Base-by-base conservation (phyloP, 2,329 filamentous ascomycete genomes). In the Colletotrichum australisinense region DNA sequence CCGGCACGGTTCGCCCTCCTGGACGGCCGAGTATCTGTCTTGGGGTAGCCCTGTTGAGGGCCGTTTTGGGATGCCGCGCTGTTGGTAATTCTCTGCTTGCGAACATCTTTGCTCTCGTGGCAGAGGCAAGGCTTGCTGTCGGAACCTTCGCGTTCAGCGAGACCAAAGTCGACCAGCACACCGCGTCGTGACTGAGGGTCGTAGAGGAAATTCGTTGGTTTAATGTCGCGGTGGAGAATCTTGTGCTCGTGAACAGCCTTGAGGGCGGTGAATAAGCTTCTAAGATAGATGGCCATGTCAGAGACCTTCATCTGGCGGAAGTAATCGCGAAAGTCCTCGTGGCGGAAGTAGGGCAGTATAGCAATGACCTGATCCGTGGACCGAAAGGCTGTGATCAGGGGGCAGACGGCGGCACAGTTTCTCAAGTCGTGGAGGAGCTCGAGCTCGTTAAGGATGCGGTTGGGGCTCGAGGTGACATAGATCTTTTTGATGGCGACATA, bases 401-500 rank as follows among this genome's bases (percentile, higher is more conserved):
- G 96, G 78, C 97, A 98, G 30, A 99, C 95, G 2, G 94, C 95
- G 52, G 91, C 89, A 73, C 93, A 97, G 69, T 93, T 90, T 63
- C 93, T 91, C 9, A 99, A 89, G 80, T 98, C 95, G 80, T 97
- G 92, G 26, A 99, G 90, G 26, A 99, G 89, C 78, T 98, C 96
- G 22, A 99, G 91, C 83, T 99, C 97, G 84, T 99, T 99, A 80
- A 97, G 91, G 77, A 99, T 98, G 58, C 97, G 94, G 32, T 92
- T 89, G 0, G 97, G 97, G 77, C 95, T 98, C 75, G 95, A 98
- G 0, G 97, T 99, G 76, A 98, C 97, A 82, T 99, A 99, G 78
- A 99, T 99, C 86, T 99, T 99, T 86, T 99, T 99, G 83, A 99
- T 94, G 24, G 97, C 97, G 75, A 99, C 97, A 79, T 93, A 98